Conservation (phyloP, 441 rosid species). For the Bocquillonia castaneifolia region DNA sequence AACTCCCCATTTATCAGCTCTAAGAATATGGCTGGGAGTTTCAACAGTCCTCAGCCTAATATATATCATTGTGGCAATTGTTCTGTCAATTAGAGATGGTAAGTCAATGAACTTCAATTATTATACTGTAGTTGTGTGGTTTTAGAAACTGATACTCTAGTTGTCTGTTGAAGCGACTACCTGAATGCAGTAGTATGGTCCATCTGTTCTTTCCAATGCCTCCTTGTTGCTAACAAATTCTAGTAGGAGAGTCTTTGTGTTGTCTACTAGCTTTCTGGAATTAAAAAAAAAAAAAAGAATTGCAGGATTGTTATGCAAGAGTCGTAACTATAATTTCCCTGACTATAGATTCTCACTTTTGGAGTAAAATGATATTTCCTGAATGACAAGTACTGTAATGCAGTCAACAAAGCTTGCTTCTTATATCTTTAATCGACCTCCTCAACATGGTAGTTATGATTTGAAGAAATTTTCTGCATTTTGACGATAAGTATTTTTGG, state of each 20-base stretch:
- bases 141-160: not conserved
- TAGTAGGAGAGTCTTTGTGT: too few species aligned
- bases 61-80: constrained; percentile 53
- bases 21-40: constrained; percentile 77
- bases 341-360: not conserved
- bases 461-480: not conserved
- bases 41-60: constrained; percentile 69
- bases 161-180: too few species aligned
- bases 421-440: not conserved
- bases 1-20: constrained; percentile 79
- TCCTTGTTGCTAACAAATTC: too few species aligned
- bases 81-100: constrained; percentile 67
- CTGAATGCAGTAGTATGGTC: too few species aligned
- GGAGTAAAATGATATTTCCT: not conserved
- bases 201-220: too few species aligned
- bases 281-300: too few species aligned
- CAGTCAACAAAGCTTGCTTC: not conserved
- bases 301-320: too few species aligned
- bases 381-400: too few species aligned
- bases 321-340: not conserved
- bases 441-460: not conserved
- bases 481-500: not conserved
- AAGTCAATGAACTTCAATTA: constrained; percentile 12
- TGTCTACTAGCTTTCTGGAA: too few species aligned
- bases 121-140: not conserved